Evolutionary conservation across 805 yeast species (phyloP), one percentile per base, ranked within the genome.

Genomic region (Yarrowia sp.): DNA sequence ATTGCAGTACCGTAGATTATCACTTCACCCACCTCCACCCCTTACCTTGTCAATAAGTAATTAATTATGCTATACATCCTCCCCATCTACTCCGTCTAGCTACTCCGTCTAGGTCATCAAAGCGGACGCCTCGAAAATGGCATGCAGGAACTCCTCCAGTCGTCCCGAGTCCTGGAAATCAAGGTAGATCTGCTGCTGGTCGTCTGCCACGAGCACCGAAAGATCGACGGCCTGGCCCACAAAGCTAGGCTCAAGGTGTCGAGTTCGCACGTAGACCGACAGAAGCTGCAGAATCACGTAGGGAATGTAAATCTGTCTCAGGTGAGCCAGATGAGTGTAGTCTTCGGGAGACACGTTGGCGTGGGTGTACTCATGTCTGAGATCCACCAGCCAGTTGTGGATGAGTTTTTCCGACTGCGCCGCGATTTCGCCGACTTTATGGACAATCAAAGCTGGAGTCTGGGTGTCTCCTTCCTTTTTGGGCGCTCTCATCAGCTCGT

Each of bases 281-380:
- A 90, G 85, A 63, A 90, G 79, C 72, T 89, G 90, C 67, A 89
- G 85, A 42, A 91, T 82, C 67, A 92, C 76, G 70, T 83, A 84
- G 15, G 98, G 97, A 8, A 91, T 83, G 76, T 91, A 92, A 19
- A 86, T 76, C 12, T 86, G 80, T 73, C 96, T 84, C 63, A 90
- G 79, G 65, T 85, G 88, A 53, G 77, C 77, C 65, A 84, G 81
- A 3, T 85, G 73, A 3, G 77, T 80, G 20, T 70, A 70, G 46
- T 86, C 86, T 4, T 72, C 71, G 3, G 71, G 67, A 0, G 12
- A n/a, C 14, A 44, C 14, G 15, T 13, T 20, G n/a, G 24, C 43
- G 3, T 6, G 17, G n/a, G 36, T 34, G 38, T 49, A 20, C 52
- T 50, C 24, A 0, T 69, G 65, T 40, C 43, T 36, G 14, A 69